These are phyloP conservation scores for Dictyostelium intermedium DNA, from an alignment of 78 protist species.

Conservation along the genomic window DNA sequence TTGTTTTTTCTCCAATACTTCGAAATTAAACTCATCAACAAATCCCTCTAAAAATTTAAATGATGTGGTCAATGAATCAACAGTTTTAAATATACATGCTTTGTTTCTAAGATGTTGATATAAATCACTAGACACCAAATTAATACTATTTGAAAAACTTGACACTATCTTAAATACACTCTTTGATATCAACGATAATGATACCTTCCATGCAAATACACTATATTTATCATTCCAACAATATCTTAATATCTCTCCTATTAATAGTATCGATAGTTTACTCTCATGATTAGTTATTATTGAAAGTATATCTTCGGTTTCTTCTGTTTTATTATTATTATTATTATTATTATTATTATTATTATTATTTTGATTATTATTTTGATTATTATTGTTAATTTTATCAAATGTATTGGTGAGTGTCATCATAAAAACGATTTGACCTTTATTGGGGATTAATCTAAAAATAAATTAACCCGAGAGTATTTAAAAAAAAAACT, in stretches of 20 bases:
- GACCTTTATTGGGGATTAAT: too few species aligned
- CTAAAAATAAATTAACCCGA: too few species aligned
- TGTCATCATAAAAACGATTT: too few species aligned
- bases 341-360: not conserved
- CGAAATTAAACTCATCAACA: not conserved
- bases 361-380: not conserved
- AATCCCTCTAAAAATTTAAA: not conserved
- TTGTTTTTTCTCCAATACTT: not conserved
- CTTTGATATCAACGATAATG: not conserved
- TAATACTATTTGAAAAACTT: not conserved
- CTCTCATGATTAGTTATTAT: not conserved
- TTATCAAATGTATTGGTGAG: too few species aligned
- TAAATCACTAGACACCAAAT: not conserved
- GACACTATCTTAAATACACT: not conserved
- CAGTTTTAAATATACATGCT: not conserved
- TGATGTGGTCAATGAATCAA: not conserved
- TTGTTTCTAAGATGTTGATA: not conserved
- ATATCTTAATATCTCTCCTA: not conserved
- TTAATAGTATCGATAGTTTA: not conserved
- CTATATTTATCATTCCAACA: slow-evolving; percentile 7
- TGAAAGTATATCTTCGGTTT: not conserved
- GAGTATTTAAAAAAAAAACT: too few species aligned
- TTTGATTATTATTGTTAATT: not conserved
- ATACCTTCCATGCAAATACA: slow-evolving; percentile 14
- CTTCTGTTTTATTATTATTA: not conserved